Base-by-base conservation (phyloP, 768 basidiomycete genomes). In the Ramaria sp. region DNA sequence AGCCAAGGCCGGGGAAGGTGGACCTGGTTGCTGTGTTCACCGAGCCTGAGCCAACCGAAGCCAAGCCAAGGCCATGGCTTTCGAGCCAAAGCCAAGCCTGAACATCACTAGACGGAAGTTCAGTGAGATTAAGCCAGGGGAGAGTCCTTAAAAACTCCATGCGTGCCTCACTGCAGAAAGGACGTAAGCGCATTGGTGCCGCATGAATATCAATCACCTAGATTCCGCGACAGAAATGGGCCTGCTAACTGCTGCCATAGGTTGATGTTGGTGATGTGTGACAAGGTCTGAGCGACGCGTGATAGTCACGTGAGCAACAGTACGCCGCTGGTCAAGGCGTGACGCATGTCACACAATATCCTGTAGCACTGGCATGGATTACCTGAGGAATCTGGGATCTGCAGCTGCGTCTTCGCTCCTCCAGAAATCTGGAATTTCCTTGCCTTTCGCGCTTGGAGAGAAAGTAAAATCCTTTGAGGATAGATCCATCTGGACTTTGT, bases 401-500 rank as follows among this genome's bases (percentile, higher is more conserved):
- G 88, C 83, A 46, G 92, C 92, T 7, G 92, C 89, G 45, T 92
- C 88, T 41, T 82, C 84, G 7, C 78, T 96, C n/a, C 89, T 97
- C 1, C 87, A 90, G 64, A 95, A 93, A 65, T 93, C 93, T 7
- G 93, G 93, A 24, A 77, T 97, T 13, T 87, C 86, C 61, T 75
- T 94, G 22, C 93, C 94, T 0, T 97, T 95, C 66, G 79, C 83
- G 3, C 78, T 96, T 4, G 93, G 92, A 37, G 66, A 76, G 30
- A 87, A 87, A 61, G 79, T 91, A 48, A 68, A 77, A 4, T 78
- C 82, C 20, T 76, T 82, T 57, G 89, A 80, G n/a, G 70, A 69
- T n/a, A 70, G 81, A 57, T 79, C 81, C 1, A 81, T 93, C 37
- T 99, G 92, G 82, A 83, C 76, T 30, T 73, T 97, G 7, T 86